A percentile compares a stretch with the other conserved stretches of the same genome.
Conservation (phyloP, 2,329 filamentous ascomycete genomes). For the Arthrobotrys megalospora region DNA sequence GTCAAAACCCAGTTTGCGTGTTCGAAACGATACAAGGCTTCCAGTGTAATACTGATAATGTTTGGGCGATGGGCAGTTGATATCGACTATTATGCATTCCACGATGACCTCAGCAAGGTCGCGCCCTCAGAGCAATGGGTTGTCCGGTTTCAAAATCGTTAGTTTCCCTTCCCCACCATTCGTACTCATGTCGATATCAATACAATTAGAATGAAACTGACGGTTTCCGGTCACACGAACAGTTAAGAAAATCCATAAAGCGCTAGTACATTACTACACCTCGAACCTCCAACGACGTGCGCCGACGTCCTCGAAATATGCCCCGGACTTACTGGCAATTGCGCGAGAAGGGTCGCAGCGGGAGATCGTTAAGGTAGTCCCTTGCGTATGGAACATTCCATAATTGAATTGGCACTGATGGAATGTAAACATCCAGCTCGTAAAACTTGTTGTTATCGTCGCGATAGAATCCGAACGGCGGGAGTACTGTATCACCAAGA, state of each 20-base stretch:
- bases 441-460: slow-evolving; percentile 64
- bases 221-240: neutral
- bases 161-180: slow-evolving; percentile 11
- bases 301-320: slow-evolving; percentile 61
- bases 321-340: slow-evolving; percentile 64
- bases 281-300: slow-evolving; percentile 63
- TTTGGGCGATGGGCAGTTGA: slow-evolving; percentile 62
- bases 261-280: slow-evolving; percentile 64
- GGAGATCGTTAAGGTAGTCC: slow-evolving; percentile 64
- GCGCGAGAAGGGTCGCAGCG: slow-evolving; percentile 64
- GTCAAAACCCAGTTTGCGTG: neutral
- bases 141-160: slow-evolving; percentile 64
- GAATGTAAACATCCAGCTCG: slow-evolving; percentile 55
- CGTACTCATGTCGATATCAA: neutral
- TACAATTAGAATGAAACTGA: neutral
- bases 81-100: slow-evolving; percentile 64
- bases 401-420: neutral
- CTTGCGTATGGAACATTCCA: neutral
- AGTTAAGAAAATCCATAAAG: slow-evolving; percentile 64
- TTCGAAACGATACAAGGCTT: neutral
- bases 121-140: slow-evolving; percentile 63
- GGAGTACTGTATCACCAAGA: slow-evolving; percentile 64
- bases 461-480: slow-evolving; percentile 64
- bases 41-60: slow-evolving; percentile 11
- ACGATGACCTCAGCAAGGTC: slow-evolving; percentile 61